phyloP scores from a whole-genome alignment of 2,329 filamentous ascomycete species.

The Epichloe aotearoae region DNA sequence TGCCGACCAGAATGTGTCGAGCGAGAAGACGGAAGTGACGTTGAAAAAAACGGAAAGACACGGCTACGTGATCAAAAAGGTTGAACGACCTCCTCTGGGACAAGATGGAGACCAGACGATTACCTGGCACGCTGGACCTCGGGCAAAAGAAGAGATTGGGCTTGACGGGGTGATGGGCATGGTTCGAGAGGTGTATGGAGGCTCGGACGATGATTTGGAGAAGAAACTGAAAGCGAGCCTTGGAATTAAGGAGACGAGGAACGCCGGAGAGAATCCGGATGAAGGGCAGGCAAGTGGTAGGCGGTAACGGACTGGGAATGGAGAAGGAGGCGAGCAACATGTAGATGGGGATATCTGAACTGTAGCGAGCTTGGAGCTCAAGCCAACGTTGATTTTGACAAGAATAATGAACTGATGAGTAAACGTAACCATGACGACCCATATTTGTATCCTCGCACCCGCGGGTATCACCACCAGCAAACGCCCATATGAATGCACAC shows the following conservation, averaged over 20 bases:
- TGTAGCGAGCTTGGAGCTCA: not conserved
- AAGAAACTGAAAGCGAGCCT: constrained; percentile 49
- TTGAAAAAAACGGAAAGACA: constrained; percentile 66
- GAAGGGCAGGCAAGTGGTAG: constrained; percentile 5
- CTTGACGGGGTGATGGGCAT: constrained; percentile 61
- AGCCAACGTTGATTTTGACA: not conserved
- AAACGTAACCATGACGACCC: not conserved
- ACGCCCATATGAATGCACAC: not conserved
- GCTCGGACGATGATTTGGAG: constrained; percentile 40
- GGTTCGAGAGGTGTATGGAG: constrained; percentile 47
- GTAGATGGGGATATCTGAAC: not conserved
- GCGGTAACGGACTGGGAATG: not conserved
- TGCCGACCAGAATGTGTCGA: constrained; percentile 58
- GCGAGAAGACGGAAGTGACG: constrained; percentile 62
- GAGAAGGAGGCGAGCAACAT: not conserved
- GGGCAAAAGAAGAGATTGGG: constrained; percentile 76
- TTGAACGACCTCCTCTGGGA: constrained; percentile 43
- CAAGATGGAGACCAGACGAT: constrained; percentile 59
- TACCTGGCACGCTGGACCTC: constrained; percentile 73
- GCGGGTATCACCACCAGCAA: not conserved
- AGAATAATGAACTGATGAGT: not conserved
- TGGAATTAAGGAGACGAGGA: constrained; percentile 28
- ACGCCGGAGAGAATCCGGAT: constrained; percentile 13
- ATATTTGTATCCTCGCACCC: not conserved
- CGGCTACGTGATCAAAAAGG: constrained; percentile 65